Base-by-base conservation (phyloP, 768 basidiomycete species). In the Guyanaporus albipodus region DNA sequence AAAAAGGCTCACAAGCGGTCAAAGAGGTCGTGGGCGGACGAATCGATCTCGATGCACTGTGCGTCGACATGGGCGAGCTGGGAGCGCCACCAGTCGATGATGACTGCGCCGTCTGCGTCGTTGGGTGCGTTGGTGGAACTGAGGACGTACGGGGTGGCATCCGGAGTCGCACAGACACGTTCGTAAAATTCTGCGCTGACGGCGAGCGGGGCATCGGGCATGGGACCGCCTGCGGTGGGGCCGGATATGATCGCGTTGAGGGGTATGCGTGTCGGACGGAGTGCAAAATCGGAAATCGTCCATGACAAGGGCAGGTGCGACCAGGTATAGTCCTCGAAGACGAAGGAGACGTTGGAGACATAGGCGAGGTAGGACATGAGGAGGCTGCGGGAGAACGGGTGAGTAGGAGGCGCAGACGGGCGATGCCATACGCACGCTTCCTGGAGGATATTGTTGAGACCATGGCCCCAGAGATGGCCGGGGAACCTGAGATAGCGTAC, bases 281-380 rank as follows among this genome's bases (percentile, higher is more conserved):
- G 66, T 0, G 75, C 67, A 44, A 77, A 72, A 50, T 76, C 77
- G 49, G 81, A 79, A 1, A 80, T 42, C 3, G 78, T 76, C 60
- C 77, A 82, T 4, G 75, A 74, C 24, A 79, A 60, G 3, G 79
- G 75, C 0, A 67, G 52, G 38, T 74, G 76, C 0, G 81, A 80
- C 80, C 80, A 83, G 28, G 70, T 71, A 47, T 80, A 82, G 55
- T 82, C 79, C 48, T 81, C 77, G 46, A 83, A 85, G 2, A 83
- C 80, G 46, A 74, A 83, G 1, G 77, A 75, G 12, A 79, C 65
- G 49, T 78, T 73, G 10, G 76, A 58, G 29, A 61, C 56, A 38
- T 76, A 71, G 1, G 81, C 78, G 14, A 82, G 60, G 54, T 80
- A 74, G 22, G 75, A 74, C 60, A 77, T 69, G 26, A 82, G 50